A percentile compares a stretch with the other conserved stretches of the same genome.
phyloP scores from a whole-genome alignment of 2,329 filamentous ascomycete species.

The Monilinia laxa region DNA sequence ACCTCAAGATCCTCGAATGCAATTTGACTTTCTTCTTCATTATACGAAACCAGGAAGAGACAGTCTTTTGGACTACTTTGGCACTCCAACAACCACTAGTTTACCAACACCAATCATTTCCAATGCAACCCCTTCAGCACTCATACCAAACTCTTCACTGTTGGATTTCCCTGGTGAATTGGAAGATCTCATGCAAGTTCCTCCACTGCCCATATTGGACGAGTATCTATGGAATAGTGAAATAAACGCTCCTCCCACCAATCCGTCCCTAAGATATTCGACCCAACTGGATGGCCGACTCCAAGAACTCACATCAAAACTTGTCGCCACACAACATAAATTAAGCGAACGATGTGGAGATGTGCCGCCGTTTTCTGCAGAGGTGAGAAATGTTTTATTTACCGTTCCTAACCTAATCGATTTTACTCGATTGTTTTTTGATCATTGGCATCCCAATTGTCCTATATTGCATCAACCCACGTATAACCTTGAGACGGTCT shows the following conservation, averaged over 20 bases:
- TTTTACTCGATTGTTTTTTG: constrained; percentile 40
- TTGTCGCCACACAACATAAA: background rate
- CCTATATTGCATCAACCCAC: constrained; percentile 23
- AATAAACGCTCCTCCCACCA: background rate
- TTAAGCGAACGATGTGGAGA: background rate
- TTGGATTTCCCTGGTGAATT: background rate
- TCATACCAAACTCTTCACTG: background rate
- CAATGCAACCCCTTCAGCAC: background rate
- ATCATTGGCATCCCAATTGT: constrained; percentile 23
- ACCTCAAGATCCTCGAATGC: constrained; percentile 6
- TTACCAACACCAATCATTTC: background rate
- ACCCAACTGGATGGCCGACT: constrained; percentile 4
- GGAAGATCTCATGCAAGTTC: constrained; percentile 2
- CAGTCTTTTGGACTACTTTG: constrained; percentile 5
- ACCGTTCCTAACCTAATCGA: constrained; percentile 44
- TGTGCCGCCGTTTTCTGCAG: background rate
- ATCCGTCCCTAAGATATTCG: background rate
- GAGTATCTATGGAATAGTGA: constrained; percentile 6
- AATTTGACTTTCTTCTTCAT: constrained; percentile 34
- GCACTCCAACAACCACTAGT: background rate
- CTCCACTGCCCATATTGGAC: constrained; percentile 3
- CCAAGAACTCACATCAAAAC: constrained; percentile 4
- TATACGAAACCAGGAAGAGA: constrained; percentile 34
- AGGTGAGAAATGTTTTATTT: constrained; percentile 27
- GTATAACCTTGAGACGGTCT: constrained; percentile 22